A percentile compares a stretch with the other conserved stretches of the same genome.
phyloP scores from a whole-genome alignment of 2,329 filamentous ascomycete genomes.

The Fusarium coicis region DNA sequence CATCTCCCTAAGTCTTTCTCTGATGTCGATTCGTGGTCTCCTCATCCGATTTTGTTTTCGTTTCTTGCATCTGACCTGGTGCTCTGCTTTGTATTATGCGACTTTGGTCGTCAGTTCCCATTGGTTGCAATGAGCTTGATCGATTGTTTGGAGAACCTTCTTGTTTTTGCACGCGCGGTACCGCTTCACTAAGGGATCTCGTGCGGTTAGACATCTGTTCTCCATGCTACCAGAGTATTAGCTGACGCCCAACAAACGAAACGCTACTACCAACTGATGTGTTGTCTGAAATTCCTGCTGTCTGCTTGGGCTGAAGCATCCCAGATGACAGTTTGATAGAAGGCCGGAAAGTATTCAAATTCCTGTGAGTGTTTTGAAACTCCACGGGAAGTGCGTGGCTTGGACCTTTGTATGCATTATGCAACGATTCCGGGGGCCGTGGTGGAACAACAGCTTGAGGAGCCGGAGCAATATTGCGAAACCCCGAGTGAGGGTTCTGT shows the following conservation, averaged over 20 bases:
- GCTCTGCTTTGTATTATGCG: background rate
- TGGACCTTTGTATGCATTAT: background rate
- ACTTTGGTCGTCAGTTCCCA: background rate
- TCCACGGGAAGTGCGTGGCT: background rate
- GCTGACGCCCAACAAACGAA: background rate
- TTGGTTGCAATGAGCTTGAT: constrained; percentile 8
- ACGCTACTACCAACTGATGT: background rate
- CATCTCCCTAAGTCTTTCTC: background rate
- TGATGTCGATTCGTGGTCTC: background rate
- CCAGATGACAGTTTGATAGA: background rate
- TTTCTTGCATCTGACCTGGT: constrained; percentile 2
- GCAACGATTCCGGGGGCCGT: too few species aligned
- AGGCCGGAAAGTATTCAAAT: background rate
- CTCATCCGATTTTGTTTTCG: constrained; percentile 1
- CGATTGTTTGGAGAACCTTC: background rate
- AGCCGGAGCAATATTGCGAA: constrained; percentile 22
- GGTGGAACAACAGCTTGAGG: background rate
- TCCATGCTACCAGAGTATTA: background rate
- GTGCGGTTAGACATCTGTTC: background rate
- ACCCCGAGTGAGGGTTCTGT: background rate
- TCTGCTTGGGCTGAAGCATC: background rate
- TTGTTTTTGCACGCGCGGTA: background rate
- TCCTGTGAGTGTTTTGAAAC: background rate
- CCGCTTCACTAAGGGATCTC: constrained; percentile 8
- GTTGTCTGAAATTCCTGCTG: background rate